Base-by-base conservation (phyloP, 2,329 filamentous ascomycete genomes). In the Pseudonectria buxi region DNA sequence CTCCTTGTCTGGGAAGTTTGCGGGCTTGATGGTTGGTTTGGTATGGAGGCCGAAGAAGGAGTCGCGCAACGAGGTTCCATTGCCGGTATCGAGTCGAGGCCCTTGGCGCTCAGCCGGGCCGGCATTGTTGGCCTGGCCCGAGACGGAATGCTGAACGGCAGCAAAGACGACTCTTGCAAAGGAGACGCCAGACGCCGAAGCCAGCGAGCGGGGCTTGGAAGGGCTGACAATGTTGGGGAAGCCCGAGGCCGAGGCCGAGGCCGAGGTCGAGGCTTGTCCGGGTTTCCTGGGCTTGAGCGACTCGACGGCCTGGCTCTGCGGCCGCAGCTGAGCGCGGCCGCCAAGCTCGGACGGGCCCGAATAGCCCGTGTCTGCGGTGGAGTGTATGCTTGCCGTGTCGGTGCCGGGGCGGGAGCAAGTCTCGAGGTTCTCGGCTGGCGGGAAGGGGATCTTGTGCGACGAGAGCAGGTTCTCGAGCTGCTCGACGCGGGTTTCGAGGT, bases 11-110 rank as follows among this genome's bases (percentile, higher is more conserved):
- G 92, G 92, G 50, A 96, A 95, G 1, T 79, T 72, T 1, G 89
- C 89, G 29, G 85, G 84, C 43, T 85, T 81, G 55, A 95, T 92
- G 12, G 81, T 87, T 2, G 89, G 87, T 50, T 84, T 89, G 3
- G 86, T 94, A 50, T 95, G 88, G 29, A 96, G 68, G n/a, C 90
- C 90, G 55, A 96, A 96, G 69, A 95, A 95, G 0, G 88, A 94
- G 61, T 96, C 90, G 40, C 89, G 77, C 83, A 95, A 92, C 10
- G 85, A 87, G 13, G 86, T 87, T 26, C 80, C 82, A 26, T 74
- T 53, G 5, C 49, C 51, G 29, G 44, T 44, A 1, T 42, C 39
- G 15, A 51, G 48, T 15, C 50, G 51, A 22, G 45, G 34, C 35
- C 47, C 41, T 14, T 45, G 40, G 12, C 47, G 52, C 22, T 56